Conservation (phyloP, 495 filamentous ascomycete genomes). For the Penicillium diatomitis region DNA sequence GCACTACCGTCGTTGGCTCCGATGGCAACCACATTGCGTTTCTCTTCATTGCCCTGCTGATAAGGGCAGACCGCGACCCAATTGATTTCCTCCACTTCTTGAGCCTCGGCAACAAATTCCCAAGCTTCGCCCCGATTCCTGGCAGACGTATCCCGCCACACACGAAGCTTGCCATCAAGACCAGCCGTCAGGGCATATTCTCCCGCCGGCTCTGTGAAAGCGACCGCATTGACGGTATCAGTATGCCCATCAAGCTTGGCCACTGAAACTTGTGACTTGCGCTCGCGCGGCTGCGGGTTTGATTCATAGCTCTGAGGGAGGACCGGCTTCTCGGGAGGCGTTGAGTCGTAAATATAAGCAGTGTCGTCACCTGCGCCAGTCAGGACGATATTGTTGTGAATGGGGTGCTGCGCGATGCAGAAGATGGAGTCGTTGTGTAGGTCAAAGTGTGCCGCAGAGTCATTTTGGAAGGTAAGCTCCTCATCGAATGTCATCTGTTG, state of each 20-base stretch:
- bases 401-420: constrained; percentile 84
- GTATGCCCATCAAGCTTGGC: constrained; percentile 75
- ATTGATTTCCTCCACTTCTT: constrained; percentile 92
- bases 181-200: constrained; percentile 80
- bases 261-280: constrained; percentile 51
- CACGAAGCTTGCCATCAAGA: constrained; percentile 65
- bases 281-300: constrained; percentile 48
- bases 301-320: constrained; percentile 67
- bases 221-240: constrained; percentile 78
- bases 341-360: constrained; percentile 73
- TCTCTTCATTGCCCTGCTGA: constrained; percentile 41
- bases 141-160: constrained; percentile 38
- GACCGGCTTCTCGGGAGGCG: constrained; percentile 52
- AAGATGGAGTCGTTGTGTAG: constrained; percentile 80
- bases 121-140: constrained; percentile 39
- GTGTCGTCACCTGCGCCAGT: constrained; percentile 82
- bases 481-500: constrained; percentile 54
- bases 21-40: constrained; percentile 77
- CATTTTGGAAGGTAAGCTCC: constrained; percentile 73
- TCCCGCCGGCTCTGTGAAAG: constrained; percentile 75
- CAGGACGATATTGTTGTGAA: constrained; percentile 65
- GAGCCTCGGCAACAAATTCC: constrained; percentile 57
- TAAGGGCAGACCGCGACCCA: constrained; percentile 76
- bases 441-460: constrained; percentile 89
- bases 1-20: constrained; percentile 89